phyloP scores from a whole-genome alignment of 2,329 filamentous ascomycete species.

The Byssochlamys sp. region DNA sequence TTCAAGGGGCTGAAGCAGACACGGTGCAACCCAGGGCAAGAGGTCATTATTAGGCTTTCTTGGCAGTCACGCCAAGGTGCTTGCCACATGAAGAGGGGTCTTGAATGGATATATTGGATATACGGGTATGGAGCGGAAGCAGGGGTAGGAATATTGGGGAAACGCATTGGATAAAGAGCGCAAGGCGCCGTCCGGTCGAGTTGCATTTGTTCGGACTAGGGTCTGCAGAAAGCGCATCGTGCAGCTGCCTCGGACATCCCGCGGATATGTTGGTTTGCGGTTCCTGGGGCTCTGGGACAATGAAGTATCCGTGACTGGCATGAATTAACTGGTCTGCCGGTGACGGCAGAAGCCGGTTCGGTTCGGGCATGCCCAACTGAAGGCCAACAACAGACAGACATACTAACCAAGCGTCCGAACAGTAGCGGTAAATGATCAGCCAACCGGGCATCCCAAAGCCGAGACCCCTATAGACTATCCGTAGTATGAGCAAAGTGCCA shows the following conservation, averaged over 20 bases:
- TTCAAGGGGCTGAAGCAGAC: background rate
- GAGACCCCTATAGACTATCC: background rate
- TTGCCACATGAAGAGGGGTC: background rate
- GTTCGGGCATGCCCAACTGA: background rate
- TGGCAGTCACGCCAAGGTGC: background rate
- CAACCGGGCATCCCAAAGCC: background rate
- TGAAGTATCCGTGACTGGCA: background rate
- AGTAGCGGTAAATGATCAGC: background rate
- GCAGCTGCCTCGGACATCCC: background rate
- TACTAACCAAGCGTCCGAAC: background rate
- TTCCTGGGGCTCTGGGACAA: background rate
- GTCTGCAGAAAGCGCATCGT: background rate
- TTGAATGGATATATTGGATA: background rate
- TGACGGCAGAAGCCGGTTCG: background rate
- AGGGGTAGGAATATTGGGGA: background rate
- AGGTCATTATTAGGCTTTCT: background rate
- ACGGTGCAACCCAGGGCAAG: background rate
- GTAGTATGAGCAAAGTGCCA: background rate
- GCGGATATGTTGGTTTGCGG: background rate
- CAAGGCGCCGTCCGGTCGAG: background rate
- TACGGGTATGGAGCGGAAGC: background rate
- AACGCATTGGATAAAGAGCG: background rate
- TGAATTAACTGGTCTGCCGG: background rate
- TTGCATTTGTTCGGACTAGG: background rate
- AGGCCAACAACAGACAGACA: background rate